phyloP scores from a whole-genome alignment of 106 monocot genomes.

The Dendrobium nobile region DNA sequence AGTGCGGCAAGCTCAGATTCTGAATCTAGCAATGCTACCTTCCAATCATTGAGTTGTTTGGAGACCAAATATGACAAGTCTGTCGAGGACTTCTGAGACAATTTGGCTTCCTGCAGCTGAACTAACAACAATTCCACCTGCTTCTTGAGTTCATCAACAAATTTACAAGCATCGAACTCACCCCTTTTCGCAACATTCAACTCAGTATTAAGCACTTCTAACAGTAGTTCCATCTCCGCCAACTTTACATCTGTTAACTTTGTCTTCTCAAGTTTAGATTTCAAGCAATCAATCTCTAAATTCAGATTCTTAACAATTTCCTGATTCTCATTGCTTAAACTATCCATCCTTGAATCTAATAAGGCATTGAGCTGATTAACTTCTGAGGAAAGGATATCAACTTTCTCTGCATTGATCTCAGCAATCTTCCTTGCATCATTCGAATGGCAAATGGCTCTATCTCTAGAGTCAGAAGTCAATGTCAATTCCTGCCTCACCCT shows the following conservation, averaged over 20 bases:
- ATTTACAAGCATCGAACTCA: constrained; percentile 17
- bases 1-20: constrained; percentile 24
- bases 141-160: no score
- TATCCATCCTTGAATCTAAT: constrained; percentile 23
- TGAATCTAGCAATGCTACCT: constrained; percentile 12
- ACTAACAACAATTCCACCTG: constrained; percentile 8
- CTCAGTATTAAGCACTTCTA: constrained; percentile 29
- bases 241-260: constrained; percentile 26
- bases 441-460: constrained; percentile 22
- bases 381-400: constrained; percentile 37
- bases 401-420: constrained; percentile 53
- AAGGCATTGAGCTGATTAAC: constrained; percentile 39
- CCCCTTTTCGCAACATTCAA: constrained; percentile 31
- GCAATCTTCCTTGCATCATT: constrained; percentile 27
- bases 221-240: constrained; percentile 21
- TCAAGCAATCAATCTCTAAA: constrained; percentile 29
- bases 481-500: constrained; percentile 44
- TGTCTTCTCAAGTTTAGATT: constrained; percentile 30
- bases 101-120: constrained; percentile 22
- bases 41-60: constrained; percentile 27
- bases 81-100: constrained; percentile 19
- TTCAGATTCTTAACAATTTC: constrained; percentile 34
- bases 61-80: constrained; percentile 11
- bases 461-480: constrained; percentile 53
- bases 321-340: constrained; percentile 19